Evolutionary conservation across 768 basidiomycete genomes (phyloP).

Genomic region (Tulasnella sp.): DNA sequence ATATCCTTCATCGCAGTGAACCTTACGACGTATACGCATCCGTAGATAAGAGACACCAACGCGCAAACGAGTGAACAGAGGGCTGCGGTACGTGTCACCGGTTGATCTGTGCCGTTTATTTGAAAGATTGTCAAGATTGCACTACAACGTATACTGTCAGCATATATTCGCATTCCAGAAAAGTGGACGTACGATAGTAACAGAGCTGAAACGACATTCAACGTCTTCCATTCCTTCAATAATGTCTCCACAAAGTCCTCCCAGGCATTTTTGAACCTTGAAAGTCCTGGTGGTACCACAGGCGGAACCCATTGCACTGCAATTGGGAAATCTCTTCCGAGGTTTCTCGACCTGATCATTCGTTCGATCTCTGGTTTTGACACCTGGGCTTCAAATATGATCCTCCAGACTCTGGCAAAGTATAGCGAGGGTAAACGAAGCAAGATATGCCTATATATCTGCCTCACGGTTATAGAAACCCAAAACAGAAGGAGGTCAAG

Average conservation of each 20-base stretch:
- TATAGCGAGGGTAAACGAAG: slow-evolving; percentile 67
- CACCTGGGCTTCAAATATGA: slow-evolving; percentile 68
- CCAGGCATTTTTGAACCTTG: slow-evolving; percentile 54
- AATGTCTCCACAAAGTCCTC: slow-evolving; percentile 57
- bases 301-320: slow-evolving; percentile 10
- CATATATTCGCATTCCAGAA: not conserved
- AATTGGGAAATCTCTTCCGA: slow-evolving; percentile 7
- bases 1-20: slow-evolving; percentile 18
- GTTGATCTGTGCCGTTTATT: slow-evolving; percentile 14
- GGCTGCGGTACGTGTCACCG: slow-evolving; percentile 17
- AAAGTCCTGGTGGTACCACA: slow-evolving; percentile 7
- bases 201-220: slow-evolving; percentile 57
- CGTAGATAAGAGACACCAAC: slow-evolving; percentile 15
- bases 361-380: slow-evolving; percentile 53
- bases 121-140: slow-evolving; percentile 19
- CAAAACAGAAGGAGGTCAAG: not conserved
- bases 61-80: slow-evolving; percentile 12
- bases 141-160: not conserved
- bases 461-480: slow-evolving; percentile 24
- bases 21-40: slow-evolving; percentile 17
- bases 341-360: slow-evolving; percentile 24
- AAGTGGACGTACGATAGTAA: slow-evolving; percentile 32
- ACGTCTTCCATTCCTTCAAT: slow-evolving; percentile 62
- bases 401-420: slow-evolving; percentile 60
- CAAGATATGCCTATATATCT: slow-evolving; percentile 36